Conservation (phyloP, 176 grass and related monocot genomes). For the Neostapfia colusana region DNA sequence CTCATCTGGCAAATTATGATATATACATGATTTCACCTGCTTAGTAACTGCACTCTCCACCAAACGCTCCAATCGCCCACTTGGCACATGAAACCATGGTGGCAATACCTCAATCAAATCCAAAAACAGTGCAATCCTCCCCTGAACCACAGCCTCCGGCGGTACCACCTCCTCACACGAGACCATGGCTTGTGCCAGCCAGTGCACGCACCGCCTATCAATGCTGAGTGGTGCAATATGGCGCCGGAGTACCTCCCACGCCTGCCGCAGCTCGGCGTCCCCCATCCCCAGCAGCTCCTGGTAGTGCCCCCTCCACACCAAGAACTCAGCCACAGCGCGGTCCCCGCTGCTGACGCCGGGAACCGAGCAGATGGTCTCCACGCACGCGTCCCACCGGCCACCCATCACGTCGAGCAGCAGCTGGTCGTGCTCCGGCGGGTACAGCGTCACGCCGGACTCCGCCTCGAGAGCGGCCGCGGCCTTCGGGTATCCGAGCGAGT, state of each 20-base stretch:
- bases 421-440: conserved; percentile 61
- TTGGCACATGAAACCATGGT: conserved; percentile 61
- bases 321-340: conserved; percentile 50
- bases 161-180: conserved; percentile 56
- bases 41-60: conserved; percentile 66
- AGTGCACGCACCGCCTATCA: conserved; percentile 55
- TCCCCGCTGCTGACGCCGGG: conserved; percentile 40
- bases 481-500: conserved; percentile 76
- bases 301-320: conserved; percentile 83
- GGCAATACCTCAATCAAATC: conserved; percentile 80
- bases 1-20: conserved; percentile 75
- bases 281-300: conserved; percentile 74
- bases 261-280: conserved; percentile 42
- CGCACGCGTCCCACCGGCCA: conserved; percentile 79
- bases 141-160: conserved; percentile 43
- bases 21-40: conserved; percentile 74
- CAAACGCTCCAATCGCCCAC: conserved; percentile 65
- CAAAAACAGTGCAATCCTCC: conserved; percentile 76
- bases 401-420: conserved; percentile 70
- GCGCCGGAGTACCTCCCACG: conserved; percentile 70
- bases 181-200: conserved; percentile 60
- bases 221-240: conserved; percentile 62
- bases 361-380: conserved; percentile 58
- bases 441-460: conserved; percentile 72
- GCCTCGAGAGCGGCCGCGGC: conserved; percentile 71